These are phyloP conservation scores for Stentor coeruleus DNA, from an alignment of 73 alveolate species.

Conservation along the genomic window DNA sequence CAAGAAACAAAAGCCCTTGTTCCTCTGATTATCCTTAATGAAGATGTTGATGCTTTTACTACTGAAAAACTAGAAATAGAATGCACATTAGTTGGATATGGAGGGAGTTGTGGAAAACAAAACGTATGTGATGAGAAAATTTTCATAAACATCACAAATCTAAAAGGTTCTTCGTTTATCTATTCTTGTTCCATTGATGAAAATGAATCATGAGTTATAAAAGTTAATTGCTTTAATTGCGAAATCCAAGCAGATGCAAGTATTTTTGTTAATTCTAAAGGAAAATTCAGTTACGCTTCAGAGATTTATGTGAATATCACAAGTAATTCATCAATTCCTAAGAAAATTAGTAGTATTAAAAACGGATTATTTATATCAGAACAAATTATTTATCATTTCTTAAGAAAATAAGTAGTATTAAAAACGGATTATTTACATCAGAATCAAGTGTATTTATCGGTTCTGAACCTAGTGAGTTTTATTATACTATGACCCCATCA, in stretches of 20 bases:
- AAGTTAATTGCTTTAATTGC: background rate
- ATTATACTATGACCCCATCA: too few species aligned
- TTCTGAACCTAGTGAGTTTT: too few species aligned
- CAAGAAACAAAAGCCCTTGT: background rate
- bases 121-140: background rate
- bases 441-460: too few species aligned
- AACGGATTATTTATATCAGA: too few species aligned
- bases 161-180: background rate
- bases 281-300: background rate
- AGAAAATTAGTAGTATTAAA: background rate
- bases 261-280: background rate
- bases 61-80: background rate
- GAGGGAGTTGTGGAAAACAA: background rate
- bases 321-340: background rate
- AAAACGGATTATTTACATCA: too few species aligned
- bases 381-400: too few species aligned
- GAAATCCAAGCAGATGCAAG: background rate
- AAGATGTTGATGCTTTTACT: background rate
- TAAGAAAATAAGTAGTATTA: too few species aligned
- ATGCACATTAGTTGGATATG: background rate
- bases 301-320: background rate
- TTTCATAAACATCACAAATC: background rate
- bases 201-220: background rate
- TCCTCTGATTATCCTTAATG: background rate
- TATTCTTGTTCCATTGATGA: background rate